A percentile compares a stretch with the other conserved stretches of the same genome.
Evolutionary conservation across 2,329 filamentous ascomycete genomes (phyloP).

Genomic region (Sporothrix humicola): DNA sequence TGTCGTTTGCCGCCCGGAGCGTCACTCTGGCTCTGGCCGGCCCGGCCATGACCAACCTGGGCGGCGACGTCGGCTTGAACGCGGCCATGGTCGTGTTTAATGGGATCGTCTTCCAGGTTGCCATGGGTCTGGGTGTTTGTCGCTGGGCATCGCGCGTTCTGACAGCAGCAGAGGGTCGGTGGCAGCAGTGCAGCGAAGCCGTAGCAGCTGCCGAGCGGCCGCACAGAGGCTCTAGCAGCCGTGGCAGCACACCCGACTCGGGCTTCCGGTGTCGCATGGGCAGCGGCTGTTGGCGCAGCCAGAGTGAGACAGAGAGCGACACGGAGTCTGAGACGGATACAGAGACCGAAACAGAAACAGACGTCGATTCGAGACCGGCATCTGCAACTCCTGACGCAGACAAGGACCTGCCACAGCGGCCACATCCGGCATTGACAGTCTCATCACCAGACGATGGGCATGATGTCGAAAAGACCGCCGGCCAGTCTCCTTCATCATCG

Average conservation of each 20-base stretch:
- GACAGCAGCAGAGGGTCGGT: background rate
- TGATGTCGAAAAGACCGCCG: constrained; percentile 33
- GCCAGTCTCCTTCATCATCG: background rate
- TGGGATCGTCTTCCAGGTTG: constrained; percentile 52
- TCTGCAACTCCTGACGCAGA: background rate
- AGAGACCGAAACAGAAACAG: background rate
- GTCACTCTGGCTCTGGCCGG: constrained; percentile 58
- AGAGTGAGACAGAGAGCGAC: background rate
- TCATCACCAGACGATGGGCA: background rate
- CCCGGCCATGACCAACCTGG: constrained; percentile 53
- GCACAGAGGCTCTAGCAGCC: background rate
- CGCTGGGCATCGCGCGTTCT: constrained; percentile 34
- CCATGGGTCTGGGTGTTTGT: constrained; percentile 43
- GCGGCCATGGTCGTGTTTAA: constrained; percentile 59
- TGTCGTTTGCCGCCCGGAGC: constrained; percentile 57
- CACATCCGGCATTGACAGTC: background rate
- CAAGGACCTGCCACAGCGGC: background rate
- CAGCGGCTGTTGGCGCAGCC: constrained; percentile 22
- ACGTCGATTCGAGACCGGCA: background rate
- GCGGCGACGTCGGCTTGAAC: constrained; percentile 55
- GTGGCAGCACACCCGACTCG: background rate
- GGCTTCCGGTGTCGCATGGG: background rate
- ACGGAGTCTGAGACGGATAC: background rate
- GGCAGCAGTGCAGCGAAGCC: constrained; percentile 7
- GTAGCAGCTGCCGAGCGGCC: background rate